Percentiles rank a stretch among this genome's conserved stretches.
phyloP scores from a whole-genome alignment of 805 yeast genomes.

The Cyberlindnera petersonii region DNA sequence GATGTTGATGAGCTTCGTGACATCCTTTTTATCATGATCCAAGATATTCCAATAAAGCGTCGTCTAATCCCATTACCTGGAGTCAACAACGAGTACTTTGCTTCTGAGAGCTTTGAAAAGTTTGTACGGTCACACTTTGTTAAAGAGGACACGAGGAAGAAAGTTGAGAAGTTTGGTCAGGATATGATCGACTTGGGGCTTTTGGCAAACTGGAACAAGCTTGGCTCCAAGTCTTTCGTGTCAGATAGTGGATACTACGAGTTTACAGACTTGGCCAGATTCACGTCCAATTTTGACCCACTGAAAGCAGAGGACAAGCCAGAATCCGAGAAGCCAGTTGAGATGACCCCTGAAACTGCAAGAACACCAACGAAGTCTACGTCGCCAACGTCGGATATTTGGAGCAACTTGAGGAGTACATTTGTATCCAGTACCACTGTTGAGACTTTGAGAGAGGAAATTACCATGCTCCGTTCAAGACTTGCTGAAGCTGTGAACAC shows the following conservation, averaged over 20 bases:
- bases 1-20: constrained; percentile 16
- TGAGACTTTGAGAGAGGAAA: constrained; percentile 13
- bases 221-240: constrained; percentile 14
- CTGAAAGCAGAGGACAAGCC: not conserved
- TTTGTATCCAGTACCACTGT: constrained; percentile 10
- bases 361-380: constrained; percentile 1
- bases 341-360: not conserved
- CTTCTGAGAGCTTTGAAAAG: constrained; percentile 25
- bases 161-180: constrained; percentile 34
- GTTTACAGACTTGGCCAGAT: constrained; percentile 27
- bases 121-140: constrained; percentile 23
- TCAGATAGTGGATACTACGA: constrained; percentile 28
- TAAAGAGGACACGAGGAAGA: constrained; percentile 28
- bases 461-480: constrained; percentile 3
- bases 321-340: not conserved
- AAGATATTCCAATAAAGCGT: constrained; percentile 22
- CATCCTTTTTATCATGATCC: constrained; percentile 10
- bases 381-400: constrained; percentile 11
- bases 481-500: constrained; percentile 11
- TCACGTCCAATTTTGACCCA: constrained; percentile 16
- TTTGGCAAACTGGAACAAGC: constrained; percentile 28
- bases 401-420: constrained; percentile 19
- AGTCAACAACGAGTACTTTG: constrained; percentile 29
- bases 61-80: constrained; percentile 30
- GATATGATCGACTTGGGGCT: constrained; percentile 23